Base-by-base conservation (phyloP, 805 yeast species). In the Cyberlindnera maclurae region DNA sequence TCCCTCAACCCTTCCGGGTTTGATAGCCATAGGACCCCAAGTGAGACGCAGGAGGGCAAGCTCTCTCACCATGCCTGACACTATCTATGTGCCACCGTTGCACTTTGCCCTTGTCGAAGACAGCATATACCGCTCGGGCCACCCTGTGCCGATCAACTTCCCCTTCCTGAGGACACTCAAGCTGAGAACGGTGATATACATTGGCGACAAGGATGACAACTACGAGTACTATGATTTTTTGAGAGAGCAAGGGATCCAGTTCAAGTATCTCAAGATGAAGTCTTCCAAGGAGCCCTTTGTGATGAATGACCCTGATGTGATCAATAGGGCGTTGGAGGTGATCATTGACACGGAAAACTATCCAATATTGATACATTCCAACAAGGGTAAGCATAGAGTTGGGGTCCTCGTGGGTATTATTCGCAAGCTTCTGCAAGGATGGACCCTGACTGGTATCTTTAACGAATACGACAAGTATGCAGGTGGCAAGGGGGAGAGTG, bases 391-490 rank as follows among this genome's bases (percentile, higher is more conserved):
- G 59, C 98, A 90, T 58, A 63, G 98, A 31, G 89, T 87, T 3
- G 97, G 97, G 0, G 89, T 93, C 1, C 67, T 89, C 31, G 94
- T 89, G n/a, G 98, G 96, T 0, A 70, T 87, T 24, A 79, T 90
- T 71, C 65, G 98, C 35, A 87, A 86, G 55, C 58, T 82, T 37
- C 63, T 88, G 33, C 96, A 88, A 60, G 94, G 94, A 2, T 90
- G 98, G 98, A 78, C 93, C 42, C 69, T 86, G 51, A 80, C 95
- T 37, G 95, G 96, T 2, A 82, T 87, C 5, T 93, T 87, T 59
- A 96, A 88, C 57, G 98, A 90, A 59, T 90, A 90, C 59, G 85
- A 83, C 40, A 79, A 85, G 57, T 90, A 87, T 60, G 94, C 97
- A 5, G 80, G 85, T 51, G 97, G 96, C 8, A 90, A 90, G 62